Conservation (phyloP, 2,329 filamentous ascomycete species). For the Arthroderma uncinatum region DNA sequence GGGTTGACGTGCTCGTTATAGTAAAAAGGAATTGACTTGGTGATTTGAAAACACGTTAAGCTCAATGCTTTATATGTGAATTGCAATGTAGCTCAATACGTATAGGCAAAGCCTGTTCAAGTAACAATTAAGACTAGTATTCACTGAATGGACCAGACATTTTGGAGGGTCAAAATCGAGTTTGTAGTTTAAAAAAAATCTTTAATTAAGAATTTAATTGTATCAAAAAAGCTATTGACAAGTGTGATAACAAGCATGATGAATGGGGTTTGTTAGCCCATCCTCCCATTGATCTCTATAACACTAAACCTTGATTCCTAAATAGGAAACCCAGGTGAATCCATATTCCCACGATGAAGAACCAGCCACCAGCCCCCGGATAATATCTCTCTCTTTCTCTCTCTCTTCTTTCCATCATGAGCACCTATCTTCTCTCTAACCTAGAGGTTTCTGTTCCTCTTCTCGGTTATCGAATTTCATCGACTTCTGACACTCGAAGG, state of each 20-base stretch:
- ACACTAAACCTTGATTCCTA: slow-evolving; percentile 1
- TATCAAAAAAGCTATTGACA: background rate
- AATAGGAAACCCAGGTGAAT: background rate
- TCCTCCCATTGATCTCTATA: background rate
- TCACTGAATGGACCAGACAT: background rate
- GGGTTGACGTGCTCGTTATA: too few species aligned
- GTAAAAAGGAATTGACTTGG: too few species aligned
- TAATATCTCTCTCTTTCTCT: background rate
- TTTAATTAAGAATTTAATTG: too few species aligned
- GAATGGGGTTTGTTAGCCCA: background rate
- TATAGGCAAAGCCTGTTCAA: background rate
- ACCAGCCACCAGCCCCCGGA: background rate
- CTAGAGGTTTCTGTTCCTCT: background rate
- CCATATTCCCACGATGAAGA: background rate
- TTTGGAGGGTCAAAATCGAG: background rate
- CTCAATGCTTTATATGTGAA: background rate
- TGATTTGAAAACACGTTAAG: background rate
- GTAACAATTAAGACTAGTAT: background rate
- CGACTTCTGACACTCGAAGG: background rate
- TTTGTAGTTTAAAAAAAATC: too few species aligned
- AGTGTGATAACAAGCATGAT: background rate
- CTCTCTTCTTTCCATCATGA: background rate
- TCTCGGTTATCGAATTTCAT: background rate
- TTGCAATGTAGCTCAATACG: background rate
- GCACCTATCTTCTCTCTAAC: background rate